These are phyloP conservation scores for Eucalyptus polybractea DNA, from an alignment of 345 rosid genomes.

Conservation along the genomic window DNA sequence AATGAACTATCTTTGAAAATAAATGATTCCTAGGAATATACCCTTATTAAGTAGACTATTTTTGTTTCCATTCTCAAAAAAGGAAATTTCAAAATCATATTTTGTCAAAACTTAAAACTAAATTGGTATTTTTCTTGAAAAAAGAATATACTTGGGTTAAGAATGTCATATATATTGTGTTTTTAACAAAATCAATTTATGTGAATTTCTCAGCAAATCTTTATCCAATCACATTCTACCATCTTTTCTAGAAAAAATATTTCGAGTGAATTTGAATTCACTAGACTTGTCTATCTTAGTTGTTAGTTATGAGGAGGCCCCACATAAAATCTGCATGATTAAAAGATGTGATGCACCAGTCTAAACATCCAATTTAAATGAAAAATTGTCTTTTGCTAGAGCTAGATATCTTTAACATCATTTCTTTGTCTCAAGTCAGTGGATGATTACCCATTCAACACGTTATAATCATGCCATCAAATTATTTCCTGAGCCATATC, in stretches of 20 bases:
- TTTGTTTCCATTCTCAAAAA: no score
- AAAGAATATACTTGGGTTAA: neutral
- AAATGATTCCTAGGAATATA: no score
- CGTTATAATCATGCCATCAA: neutral
- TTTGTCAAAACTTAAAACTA: no score
- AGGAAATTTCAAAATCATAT: no score
- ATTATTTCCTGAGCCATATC: neutral
- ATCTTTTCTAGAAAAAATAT: neutral
- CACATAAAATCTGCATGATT: neutral
- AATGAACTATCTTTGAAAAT: accelerated
- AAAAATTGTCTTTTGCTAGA: no score
- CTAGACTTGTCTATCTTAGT: accelerated
- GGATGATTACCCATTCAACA: neutral
- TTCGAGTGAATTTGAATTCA: neutral
- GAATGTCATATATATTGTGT: neutral
- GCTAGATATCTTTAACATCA: neutral
- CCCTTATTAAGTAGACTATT: neutral
- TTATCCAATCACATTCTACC: neutral
- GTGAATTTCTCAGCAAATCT: neutral
- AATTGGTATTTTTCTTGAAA: neutral
- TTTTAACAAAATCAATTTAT: no score
- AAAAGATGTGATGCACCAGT: accelerated
- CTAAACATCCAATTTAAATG: accelerated
- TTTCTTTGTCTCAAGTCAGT: neutral
- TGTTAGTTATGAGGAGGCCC: neutral